phyloP scores from a whole-genome alignment of 805 yeast genomes.

The Candida fluviatilis region DNA sequence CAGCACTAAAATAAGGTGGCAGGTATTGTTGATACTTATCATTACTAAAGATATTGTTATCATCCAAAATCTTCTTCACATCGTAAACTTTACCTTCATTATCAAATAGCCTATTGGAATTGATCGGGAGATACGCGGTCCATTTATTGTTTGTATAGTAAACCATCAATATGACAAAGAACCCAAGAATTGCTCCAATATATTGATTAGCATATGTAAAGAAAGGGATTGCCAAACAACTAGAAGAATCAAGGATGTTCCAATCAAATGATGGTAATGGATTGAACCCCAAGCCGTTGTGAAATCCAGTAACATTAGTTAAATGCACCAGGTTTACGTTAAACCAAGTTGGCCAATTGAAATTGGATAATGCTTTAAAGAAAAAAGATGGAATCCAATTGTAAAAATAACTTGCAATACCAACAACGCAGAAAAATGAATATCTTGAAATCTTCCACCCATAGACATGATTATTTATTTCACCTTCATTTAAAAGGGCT shows the following conservation, averaged over 20 bases:
- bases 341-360: conserved; percentile 46
- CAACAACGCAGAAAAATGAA: conserved; percentile 33
- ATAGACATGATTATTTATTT: conserved; percentile 12
- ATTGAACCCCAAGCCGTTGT: conserved; percentile 37
- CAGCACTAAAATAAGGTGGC: conserved; percentile 65
- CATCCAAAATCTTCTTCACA: conserved; percentile 43
- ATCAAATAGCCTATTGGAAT: conserved; percentile 49
- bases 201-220: conserved; percentile 39
- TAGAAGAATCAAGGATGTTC: conserved; percentile 35
- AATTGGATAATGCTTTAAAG: conserved; percentile 34
- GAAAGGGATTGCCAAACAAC: conserved; percentile 40
- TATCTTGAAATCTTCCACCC: conserved; percentile 43
- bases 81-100: conserved; percentile 47
- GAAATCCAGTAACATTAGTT: conserved; percentile 35
- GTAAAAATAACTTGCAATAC: conserved; percentile 32
- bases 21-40: conserved; percentile 50
- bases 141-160: conserved; percentile 48
- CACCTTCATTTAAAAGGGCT: conserved; percentile 34
- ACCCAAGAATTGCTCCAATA: conserved; percentile 32
- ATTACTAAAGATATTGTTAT: conserved; percentile 41
- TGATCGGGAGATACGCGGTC: conserved; percentile 48
- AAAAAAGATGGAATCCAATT: conserved; percentile 41
- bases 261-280: conserved; percentile 43
- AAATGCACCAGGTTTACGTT: conserved; percentile 35
- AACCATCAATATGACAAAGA: conserved; percentile 26